Conservation (phyloP, 2,329 filamentous ascomycete genomes). For the Lasiodiplodia theobromae region DNA sequence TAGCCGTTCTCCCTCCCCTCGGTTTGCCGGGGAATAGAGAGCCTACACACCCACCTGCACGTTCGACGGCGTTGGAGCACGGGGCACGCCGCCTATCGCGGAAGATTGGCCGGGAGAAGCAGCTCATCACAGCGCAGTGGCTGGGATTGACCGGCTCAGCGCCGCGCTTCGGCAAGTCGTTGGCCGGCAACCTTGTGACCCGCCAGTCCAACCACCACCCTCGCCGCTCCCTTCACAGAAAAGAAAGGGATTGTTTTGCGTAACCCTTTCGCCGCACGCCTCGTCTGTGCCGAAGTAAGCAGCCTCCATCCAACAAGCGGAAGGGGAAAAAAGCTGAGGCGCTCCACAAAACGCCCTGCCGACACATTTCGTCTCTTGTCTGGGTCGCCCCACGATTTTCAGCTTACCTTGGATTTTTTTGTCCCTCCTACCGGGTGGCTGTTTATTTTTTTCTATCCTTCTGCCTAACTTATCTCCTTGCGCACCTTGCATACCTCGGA, state of each 20-base stretch:
- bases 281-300: constrained; percentile 14
- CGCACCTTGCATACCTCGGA: constrained; percentile 4
- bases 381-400: constrained; percentile 14
- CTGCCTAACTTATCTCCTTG: neutral
- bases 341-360: constrained; percentile 19
- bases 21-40: neutral
- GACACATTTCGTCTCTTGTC: constrained; percentile 16
- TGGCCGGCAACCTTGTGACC: constrained; percentile 20
- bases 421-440: neutral
- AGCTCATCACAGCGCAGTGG: constrained; percentile 13
- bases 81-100: constrained; percentile 18
- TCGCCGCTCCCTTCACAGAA: constrained; percentile 4
- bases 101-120: constrained; percentile 23
- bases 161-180: neutral
- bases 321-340: constrained; percentile 11
- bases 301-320: neutral
- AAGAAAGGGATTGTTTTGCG: constrained; percentile 19
- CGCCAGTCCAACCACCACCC: constrained; percentile 22
- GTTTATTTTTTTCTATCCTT: neutral
- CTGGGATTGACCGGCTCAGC: constrained; percentile 5
- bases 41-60: constrained; percentile 14
- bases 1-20: neutral
- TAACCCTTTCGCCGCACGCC: constrained; percentile 1
- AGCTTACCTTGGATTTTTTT: constrained; percentile 3
- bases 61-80: constrained; percentile 20